These are phyloP conservation scores for Scutellaria baicalensis DNA, from an alignment of 257 asterid species.

Conservation along the genomic window DNA sequence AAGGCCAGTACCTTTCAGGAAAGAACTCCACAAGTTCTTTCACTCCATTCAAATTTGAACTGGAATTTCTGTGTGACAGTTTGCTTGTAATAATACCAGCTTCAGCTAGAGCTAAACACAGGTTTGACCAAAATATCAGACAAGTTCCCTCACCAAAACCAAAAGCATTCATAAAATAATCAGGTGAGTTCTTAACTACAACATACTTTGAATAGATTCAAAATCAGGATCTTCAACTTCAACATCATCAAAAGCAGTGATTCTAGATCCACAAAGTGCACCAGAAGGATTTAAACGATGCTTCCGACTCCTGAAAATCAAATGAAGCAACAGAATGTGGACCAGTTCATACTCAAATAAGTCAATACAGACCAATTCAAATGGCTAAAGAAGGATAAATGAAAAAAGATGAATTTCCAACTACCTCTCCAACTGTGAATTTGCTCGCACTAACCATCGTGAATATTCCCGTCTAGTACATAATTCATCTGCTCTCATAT, in stretches of 20 bases:
- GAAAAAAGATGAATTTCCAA: neutral
- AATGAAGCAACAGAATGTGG: slow-evolving; percentile 10
- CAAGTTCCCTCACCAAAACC: neutral
- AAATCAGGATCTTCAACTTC: slow-evolving; percentile 76
- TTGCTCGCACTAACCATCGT: slow-evolving; percentile 68
- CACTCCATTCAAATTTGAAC: slow-evolving; percentile 22
- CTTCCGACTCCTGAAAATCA: slow-evolving; percentile 45
- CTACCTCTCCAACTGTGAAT: slow-evolving; percentile 77
- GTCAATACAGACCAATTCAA: neutral
- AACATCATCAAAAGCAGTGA: slow-evolving; percentile 74
- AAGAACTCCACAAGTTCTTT: slow-evolving; percentile 30
- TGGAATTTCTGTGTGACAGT: slow-evolving; percentile 28
- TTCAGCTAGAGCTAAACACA: slow-evolving; percentile 71
- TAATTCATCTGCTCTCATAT: slow-evolving; percentile 61
- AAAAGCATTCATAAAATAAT: neutral
- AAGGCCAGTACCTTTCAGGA: slow-evolving; percentile 58
- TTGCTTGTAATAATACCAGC: slow-evolving; percentile 84
- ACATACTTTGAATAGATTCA: slow-evolving; percentile 66
- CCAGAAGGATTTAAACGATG: slow-evolving; percentile 54
- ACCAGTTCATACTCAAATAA: neutral
- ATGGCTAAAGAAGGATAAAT: neutral
- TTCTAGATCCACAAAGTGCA: slow-evolving; percentile 65
- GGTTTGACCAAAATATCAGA: slow-evolving; percentile 11
- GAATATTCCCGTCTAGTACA: slow-evolving; percentile 93
- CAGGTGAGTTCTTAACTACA: slow-evolving; percentile 5